phyloP scores from a whole-genome alignment of 768 basidiomycete species.

The Lepiota venenata region DNA sequence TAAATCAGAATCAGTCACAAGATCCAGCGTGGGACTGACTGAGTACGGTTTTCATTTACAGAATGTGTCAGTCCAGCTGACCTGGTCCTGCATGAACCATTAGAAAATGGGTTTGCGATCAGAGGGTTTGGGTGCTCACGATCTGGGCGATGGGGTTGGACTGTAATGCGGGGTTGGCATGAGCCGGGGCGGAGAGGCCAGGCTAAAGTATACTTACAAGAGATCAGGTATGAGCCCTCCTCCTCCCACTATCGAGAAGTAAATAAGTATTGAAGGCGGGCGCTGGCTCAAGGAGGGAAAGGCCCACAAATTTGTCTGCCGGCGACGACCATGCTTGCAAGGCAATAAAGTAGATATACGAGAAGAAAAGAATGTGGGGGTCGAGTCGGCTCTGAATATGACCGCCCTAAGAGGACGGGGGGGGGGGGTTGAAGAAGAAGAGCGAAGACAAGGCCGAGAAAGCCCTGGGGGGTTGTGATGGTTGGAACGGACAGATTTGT shows the following conservation, averaged over 20 bases:
- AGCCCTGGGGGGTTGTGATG: slow-evolving; percentile 9
- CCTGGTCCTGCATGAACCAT: background rate
- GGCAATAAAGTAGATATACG: background rate
- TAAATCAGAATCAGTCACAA: background rate
- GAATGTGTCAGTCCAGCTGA: slow-evolving; percentile 10
- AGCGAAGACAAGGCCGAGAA: background rate
- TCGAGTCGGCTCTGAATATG: background rate
- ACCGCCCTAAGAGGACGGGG: background rate
- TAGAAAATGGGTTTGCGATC: background rate
- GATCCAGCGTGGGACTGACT: background rate
- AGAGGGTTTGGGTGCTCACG: background rate
- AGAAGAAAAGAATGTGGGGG: slow-evolving; percentile 10
- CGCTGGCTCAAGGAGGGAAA: background rate
- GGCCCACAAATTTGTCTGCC: slow-evolving; percentile 18
- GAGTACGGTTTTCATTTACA: background rate
- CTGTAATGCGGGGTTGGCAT: too few species aligned
- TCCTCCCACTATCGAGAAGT: too few species aligned
- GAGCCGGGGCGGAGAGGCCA: background rate
- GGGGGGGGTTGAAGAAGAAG: slow-evolving; percentile 12
- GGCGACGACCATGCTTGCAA: slow-evolving; percentile 9
- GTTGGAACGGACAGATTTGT: slow-evolving; percentile 8
- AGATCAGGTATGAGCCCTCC: background rate
- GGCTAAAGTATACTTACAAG: background rate
- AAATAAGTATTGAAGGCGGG: too few species aligned
- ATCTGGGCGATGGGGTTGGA: background rate